A percentile compares a stretch with the other conserved stretches of the same genome.
Evolutionary conservation across 176 grass and related monocot genomes (phyloP).

Genomic region (Oryza brachyantha): DNA sequence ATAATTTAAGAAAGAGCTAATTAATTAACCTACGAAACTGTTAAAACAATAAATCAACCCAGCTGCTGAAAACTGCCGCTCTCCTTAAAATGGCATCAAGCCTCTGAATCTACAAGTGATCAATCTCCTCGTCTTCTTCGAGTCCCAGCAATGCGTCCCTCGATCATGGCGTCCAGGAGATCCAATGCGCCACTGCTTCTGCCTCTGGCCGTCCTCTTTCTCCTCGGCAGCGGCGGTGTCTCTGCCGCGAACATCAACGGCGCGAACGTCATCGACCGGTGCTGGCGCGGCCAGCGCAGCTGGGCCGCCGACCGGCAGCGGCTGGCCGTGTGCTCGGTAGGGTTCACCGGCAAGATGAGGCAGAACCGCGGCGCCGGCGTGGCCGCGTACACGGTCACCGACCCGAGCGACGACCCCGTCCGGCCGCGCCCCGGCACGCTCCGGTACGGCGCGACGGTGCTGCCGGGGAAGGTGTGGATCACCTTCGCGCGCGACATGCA

Average conservation of each 20-base stretch:
- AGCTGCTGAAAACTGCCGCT: not conserved
- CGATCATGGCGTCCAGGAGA: not conserved
- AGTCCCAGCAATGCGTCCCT: not conserved
- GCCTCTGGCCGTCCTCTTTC: not conserved
- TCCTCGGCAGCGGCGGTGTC: not conserved
- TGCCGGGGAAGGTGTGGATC: constrained; percentile 80
- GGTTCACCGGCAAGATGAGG: constrained; percentile 74
- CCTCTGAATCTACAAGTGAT: too few relatives aligned
- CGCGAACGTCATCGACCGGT: constrained; percentile 62
- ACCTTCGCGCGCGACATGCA: constrained; percentile 60
- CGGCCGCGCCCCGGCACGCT: constrained; percentile 56
- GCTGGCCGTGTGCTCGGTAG: constrained; percentile 63
- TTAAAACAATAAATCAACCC: not conserved
- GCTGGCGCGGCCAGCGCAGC: constrained; percentile 55
- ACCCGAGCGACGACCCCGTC: constrained; percentile 64
- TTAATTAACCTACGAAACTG: not conserved
- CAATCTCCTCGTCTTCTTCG: not conserved
- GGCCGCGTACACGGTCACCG: constrained; percentile 54
- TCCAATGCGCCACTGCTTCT: not conserved
- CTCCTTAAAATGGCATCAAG: not conserved
- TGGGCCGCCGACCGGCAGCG: constrained; percentile 63
- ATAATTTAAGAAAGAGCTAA: not conserved
- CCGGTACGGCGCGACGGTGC: constrained; percentile 69
- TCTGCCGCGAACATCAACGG: not conserved
- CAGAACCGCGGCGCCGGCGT: constrained; percentile 49